Base-by-base conservation (phyloP, 305 asterid genomes). In the Lippia alba region DNA sequence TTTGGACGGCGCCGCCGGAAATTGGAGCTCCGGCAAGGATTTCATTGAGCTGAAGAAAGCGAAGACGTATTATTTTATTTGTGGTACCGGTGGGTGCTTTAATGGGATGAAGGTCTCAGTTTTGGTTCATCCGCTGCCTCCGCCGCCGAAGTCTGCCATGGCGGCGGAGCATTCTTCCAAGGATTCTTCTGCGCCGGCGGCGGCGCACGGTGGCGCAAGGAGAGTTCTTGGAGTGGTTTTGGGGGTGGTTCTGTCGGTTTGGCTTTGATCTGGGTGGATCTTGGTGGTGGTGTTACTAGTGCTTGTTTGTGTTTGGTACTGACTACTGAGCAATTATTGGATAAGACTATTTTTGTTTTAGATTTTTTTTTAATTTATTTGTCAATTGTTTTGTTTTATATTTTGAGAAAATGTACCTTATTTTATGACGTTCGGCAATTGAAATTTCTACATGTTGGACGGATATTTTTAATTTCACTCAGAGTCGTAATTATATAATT, bases 51-150 rank as follows among this genome's bases (percentile, higher is more conserved):
- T 92, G n/a, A 79, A 84, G 61, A 64, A 82, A 56, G 79, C 96
- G 3, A 76, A 81, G 86, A 84, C 90, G 76, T 90, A 92, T 71
- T 92, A 84, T 46, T 90, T 92, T 87, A 86, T 92, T 53, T 88
- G 96, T 44, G 98, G 96, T 4, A 88, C 74, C 3, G 98, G 98
- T 18, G 94, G 91, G 12, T 92, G 98, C 85, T 77, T 85, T 61
- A 82, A 41, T n/a, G 98, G 98, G 14, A 92, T 92, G 98, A 92
- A 90, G 82, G 96, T 92, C 3, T 82, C 96, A 0, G 92, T 92
- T 24, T 39, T 84, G 9, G 96, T 92, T 66, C 98, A 88, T 33
- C 71, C 88, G 4, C 91, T 92, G 33, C 92, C 96, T n/a, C 58
- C 92, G 66, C 89, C 96, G 68, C 96, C 94, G 2, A 68, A 14